Evolutionary conservation across 768 basidiomycete species (phyloP).

Genomic region (Russula virescens): DNA sequence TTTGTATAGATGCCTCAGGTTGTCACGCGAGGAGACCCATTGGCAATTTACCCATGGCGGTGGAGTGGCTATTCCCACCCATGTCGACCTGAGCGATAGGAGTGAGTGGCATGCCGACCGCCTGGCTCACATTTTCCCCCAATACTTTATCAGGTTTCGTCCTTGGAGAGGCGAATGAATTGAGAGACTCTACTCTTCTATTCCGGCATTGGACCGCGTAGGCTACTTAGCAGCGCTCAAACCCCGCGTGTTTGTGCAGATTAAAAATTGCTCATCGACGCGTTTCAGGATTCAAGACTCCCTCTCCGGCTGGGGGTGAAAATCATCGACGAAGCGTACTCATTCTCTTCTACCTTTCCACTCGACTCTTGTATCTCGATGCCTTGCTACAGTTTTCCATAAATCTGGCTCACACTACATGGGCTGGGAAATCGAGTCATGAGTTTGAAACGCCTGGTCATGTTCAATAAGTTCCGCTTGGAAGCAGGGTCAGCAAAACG

Average conservation of each 20-base stretch:
- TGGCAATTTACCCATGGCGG: constrained; percentile 6
- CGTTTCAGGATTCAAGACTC: not conserved
- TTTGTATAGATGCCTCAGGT: not conserved
- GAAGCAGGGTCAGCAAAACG: not conserved
- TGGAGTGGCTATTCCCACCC: constrained; percentile 1
- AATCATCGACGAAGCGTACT: not conserved
- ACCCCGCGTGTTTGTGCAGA: not conserved
- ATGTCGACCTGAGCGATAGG: not conserved
- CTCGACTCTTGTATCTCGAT: not conserved
- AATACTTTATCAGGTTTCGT: not conserved
- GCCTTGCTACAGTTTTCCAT: not conserved
- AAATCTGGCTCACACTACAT: not conserved
- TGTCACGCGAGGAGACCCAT: constrained; percentile 1
- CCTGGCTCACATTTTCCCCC: not conserved
- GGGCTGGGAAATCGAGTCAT: not conserved
- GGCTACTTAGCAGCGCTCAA: not conserved
- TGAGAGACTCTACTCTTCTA: not conserved
- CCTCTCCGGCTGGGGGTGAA: not conserved
- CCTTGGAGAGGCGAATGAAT: not conserved
- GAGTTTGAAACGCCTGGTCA: not conserved
- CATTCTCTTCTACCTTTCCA: not conserved
- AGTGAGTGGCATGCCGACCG: not conserved
- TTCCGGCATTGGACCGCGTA: not conserved
- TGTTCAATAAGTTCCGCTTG: not conserved
- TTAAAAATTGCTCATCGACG: not conserved